Percentiles rank a stretch among this genome's conserved stretches.
Conservation (phyloP, 352 stramenopile genomes). For the Phytophthora palmivora region DNA sequence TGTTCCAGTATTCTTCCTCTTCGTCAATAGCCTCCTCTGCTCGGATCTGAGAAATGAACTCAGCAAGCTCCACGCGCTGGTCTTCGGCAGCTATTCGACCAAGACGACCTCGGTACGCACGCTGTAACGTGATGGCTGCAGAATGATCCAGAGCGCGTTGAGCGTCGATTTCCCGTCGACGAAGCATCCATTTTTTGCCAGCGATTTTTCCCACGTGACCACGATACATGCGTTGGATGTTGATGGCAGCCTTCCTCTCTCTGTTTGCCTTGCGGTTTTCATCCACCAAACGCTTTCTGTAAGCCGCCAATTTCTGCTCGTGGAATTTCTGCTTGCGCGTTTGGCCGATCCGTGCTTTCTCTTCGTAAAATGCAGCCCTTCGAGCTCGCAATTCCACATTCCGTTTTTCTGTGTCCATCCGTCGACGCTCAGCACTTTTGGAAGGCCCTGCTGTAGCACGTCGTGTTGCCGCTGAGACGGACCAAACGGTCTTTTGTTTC, state of each 20-base stretch:
- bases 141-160: conserved; percentile 77
- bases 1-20: conserved; percentile 82
- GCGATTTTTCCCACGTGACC: conserved; percentile 84
- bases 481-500: conserved; percentile 87
- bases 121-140: conserved; percentile 86
- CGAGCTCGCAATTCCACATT: conserved; percentile 52
- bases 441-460: conserved; percentile 11
- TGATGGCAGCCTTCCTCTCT: conserved; percentile 50
- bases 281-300: conserved; percentile 64
- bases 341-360: conserved; percentile 67
- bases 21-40: conserved; percentile 92
- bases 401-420: conserved; percentile 59
- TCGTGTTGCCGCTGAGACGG: conserved; percentile 44
- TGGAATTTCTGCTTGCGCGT: conserved; percentile 74
- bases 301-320: conserved; percentile 65
- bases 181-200: conserved; percentile 84
- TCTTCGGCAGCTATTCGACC: conserved; percentile 86
- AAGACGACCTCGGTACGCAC: conserved; percentile 87
- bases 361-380: conserved; percentile 51
- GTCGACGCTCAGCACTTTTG: conserved; percentile 49
- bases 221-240: conserved; percentile 82
- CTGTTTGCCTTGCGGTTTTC: conserved; percentile 73
- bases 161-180: conserved; percentile 86
- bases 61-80: conserved; percentile 88
- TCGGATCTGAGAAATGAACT: conserved; percentile 93